Percentiles rank a stretch among this genome's conserved stretches.
These are phyloP conservation scores for Fusarium humuli DNA, from an alignment of 2,329 filamentous ascomycete species.

Conservation along the genomic window DNA sequence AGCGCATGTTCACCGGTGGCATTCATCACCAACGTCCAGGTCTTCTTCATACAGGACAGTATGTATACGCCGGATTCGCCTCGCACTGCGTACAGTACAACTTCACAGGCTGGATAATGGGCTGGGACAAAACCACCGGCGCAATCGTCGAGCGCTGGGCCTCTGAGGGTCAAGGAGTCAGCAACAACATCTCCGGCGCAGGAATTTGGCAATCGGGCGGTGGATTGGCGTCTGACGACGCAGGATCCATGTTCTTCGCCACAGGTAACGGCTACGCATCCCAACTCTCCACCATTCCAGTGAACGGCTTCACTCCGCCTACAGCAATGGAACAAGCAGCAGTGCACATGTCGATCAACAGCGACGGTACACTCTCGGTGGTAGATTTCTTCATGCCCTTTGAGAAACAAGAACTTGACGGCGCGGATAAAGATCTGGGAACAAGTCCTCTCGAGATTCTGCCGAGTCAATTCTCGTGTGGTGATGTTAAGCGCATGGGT, in stretches of 20 bases:
- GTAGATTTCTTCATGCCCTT: constrained; percentile 67
- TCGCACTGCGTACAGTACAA: constrained; percentile 68
- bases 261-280: constrained; percentile 58
- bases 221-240: constrained; percentile 54
- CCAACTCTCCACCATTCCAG: constrained; percentile 53
- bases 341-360: constrained; percentile 57
- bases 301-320: constrained; percentile 53
- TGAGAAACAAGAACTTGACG: constrained; percentile 62
- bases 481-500: constrained; percentile 59
- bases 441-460: constrained; percentile 58
- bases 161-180: constrained; percentile 56
- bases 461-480: constrained; percentile 57
- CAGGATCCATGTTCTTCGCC: constrained; percentile 54
- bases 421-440: constrained; percentile 63
- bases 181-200: constrained; percentile 53
- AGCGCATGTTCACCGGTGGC: constrained; percentile 64
- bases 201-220: constrained; percentile 59
- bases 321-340: constrained; percentile 60
- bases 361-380: constrained; percentile 57
- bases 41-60: constrained; percentile 58
- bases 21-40: constrained; percentile 64
- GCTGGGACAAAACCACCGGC: constrained; percentile 58
- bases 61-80: constrained; percentile 65
- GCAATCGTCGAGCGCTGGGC: constrained; percentile 55
- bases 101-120: constrained; percentile 65